These are phyloP conservation scores for Aspergillus sp. DNA, from an alignment of 2,329 filamentous ascomycete species.

Conservation along the genomic window DNA sequence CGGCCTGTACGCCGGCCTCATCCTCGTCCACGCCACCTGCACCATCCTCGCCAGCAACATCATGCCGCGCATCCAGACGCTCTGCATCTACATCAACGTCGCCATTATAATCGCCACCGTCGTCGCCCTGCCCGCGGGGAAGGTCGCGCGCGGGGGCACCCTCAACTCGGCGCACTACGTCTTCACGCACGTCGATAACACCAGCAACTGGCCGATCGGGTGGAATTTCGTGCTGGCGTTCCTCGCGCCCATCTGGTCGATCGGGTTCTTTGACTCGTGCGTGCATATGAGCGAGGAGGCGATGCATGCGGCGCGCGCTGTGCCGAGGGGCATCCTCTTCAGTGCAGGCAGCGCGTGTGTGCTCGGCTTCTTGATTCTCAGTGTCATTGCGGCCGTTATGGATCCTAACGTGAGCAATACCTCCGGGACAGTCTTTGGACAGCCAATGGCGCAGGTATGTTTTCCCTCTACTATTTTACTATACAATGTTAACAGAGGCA, in stretches of 20 bases:
- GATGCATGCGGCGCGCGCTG: slow-evolving; percentile 58
- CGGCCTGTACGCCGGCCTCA: slow-evolving; percentile 55
- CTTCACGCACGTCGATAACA: slow-evolving; percentile 57
- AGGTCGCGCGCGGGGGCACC: slow-evolving; percentile 25
- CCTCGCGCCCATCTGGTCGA: slow-evolving; percentile 63
- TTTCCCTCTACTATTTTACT: not conserved
- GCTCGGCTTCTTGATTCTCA: slow-evolving; percentile 58
- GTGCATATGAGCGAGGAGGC: slow-evolving; percentile 64
- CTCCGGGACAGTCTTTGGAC: slow-evolving; percentile 53
- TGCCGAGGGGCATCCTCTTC: slow-evolving; percentile 61
- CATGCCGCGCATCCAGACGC: slow-evolving; percentile 61
- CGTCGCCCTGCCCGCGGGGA: slow-evolving; percentile 57
- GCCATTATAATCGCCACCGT: slow-evolving; percentile 57
- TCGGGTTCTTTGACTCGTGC: slow-evolving; percentile 56
- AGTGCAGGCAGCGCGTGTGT: slow-evolving; percentile 53
- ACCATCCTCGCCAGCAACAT: slow-evolving; percentile 54
- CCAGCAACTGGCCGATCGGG: slow-evolving; percentile 58
- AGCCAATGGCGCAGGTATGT: slow-evolving; percentile 55
- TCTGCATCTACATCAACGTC: slow-evolving; percentile 57
- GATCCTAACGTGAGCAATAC: slow-evolving; percentile 52
- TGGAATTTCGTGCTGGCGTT: slow-evolving; percentile 62
- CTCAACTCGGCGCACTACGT: slow-evolving; percentile 50
- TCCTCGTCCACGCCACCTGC: slow-evolving; percentile 56
- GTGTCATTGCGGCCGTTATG: slow-evolving; percentile 60
- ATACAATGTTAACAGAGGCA: not conserved